These are phyloP conservation scores for Helminthosporium solani DNA, from an alignment of 2,329 filamentous ascomycete species.

Conservation along the genomic window DNA sequence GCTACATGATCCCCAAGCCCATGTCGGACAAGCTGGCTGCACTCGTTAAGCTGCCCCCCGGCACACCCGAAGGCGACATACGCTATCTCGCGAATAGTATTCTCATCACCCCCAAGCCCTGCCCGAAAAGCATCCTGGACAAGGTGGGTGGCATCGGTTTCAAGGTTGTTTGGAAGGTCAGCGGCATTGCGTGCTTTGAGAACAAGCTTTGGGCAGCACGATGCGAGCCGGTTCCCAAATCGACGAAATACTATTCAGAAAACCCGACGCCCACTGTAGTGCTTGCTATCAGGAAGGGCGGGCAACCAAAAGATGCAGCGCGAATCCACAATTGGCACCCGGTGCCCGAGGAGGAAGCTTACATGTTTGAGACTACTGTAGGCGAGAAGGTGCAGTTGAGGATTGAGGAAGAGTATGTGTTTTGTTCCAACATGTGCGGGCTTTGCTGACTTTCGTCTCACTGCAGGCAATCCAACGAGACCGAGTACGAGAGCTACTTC, in stretches of 20 bases:
- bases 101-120: slow-evolving; percentile 79
- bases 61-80: slow-evolving; percentile 67
- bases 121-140: slow-evolving; percentile 68
- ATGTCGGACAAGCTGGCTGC: slow-evolving; percentile 72
- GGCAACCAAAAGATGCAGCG: slow-evolving; percentile 74
- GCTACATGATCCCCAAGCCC: slow-evolving; percentile 74
- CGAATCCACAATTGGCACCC: slow-evolving; percentile 84
- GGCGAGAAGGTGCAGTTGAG: slow-evolving; percentile 83
- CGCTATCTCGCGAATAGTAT: slow-evolving; percentile 87
- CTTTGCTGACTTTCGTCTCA: not conserved
- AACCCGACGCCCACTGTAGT: slow-evolving; percentile 78
- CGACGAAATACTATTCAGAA: slow-evolving; percentile 69
- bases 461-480: slow-evolving; percentile 50
- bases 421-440: not conserved
- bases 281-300: slow-evolving; percentile 73
- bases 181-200: slow-evolving; percentile 71
- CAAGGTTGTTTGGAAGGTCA: slow-evolving; percentile 82
- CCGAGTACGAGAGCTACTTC: slow-evolving; percentile 64
- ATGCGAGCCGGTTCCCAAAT: slow-evolving; percentile 69
- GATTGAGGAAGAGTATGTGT: slow-evolving; percentile 67
- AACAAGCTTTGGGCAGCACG: slow-evolving; percentile 85
- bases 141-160: slow-evolving; percentile 86
- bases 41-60: slow-evolving; percentile 64
- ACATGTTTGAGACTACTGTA: slow-evolving; percentile 79
- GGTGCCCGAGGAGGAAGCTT: slow-evolving; percentile 66